Conservation (phyloP, 139 green algal species). For the Chlorella sp. region DNA sequence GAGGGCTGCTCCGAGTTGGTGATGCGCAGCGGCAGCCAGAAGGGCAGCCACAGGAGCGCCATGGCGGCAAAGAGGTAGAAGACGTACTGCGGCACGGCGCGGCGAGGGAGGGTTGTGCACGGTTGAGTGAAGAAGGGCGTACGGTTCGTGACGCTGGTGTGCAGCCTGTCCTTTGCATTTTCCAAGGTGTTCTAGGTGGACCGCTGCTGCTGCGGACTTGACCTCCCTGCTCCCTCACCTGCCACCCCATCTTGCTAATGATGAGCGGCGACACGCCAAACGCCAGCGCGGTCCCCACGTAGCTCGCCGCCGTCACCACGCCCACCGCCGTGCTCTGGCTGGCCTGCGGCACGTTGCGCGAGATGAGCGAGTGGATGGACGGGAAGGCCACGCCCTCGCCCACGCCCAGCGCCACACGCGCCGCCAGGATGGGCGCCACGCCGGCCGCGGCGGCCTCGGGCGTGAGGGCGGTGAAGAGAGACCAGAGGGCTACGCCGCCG, state of each 20-base stretch:
- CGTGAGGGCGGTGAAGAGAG: constrained; percentile 55
- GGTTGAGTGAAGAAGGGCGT: no score
- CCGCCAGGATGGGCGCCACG: constrained; percentile 38
- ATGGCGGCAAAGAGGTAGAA: constrained; percentile 64
- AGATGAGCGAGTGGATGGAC: constrained; percentile 68
- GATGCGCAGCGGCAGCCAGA: constrained; percentile 46
- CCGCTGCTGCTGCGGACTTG: neutral
- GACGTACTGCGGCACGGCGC: constrained; percentile 47
- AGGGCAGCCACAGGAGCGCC: constrained; percentile 59
- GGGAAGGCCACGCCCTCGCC: constrained; percentile 75
- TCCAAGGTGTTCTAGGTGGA: no score
- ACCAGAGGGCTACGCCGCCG: constrained; percentile 47
- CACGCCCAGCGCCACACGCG: constrained; percentile 61
- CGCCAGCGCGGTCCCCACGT: constrained; percentile 59
- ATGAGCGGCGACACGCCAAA: constrained; percentile 58
- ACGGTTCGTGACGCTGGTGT: no score
- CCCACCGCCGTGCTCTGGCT: constrained; percentile 58
- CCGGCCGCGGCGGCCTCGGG: constrained; percentile 46
- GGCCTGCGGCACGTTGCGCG: constrained; percentile 9
- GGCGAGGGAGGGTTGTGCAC: no score
- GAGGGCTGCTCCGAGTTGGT: no score
- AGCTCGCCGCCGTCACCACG: constrained; percentile 65
- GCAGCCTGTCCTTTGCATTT: no score
- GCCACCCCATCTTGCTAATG: constrained; percentile 55
- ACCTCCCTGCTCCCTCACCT: constrained; percentile 18